Conservation (phyloP, 352 stramenopile species). For the Blastocystis sp. region DNA sequence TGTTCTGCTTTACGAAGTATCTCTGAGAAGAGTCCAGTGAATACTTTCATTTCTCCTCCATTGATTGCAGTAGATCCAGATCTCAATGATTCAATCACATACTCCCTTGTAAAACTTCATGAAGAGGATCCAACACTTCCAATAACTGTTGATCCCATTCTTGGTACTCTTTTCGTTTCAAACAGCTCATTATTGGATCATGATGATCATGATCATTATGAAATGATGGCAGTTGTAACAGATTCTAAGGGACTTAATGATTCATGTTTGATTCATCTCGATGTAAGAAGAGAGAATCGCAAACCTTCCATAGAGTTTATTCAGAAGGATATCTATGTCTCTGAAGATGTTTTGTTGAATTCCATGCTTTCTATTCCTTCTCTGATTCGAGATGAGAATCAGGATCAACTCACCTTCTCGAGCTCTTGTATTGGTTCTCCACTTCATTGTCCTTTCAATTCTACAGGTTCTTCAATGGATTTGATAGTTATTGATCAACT, state of each 20-base stretch:
- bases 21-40: not conserved
- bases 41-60: not conserved
- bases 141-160: not conserved
- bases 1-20: not conserved
- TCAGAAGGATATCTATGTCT: not conserved
- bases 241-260: not conserved
- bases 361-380: not conserved
- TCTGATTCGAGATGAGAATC: not conserved
- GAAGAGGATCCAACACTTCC: not conserved
- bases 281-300: not conserved
- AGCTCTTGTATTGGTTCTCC: not conserved
- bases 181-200: not conserved
- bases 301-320: not conserved
- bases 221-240: not conserved
- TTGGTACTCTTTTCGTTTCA: not conserved
- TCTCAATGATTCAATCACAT: not conserved
- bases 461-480: not conserved
- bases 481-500: not conserved
- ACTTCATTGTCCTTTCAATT: not conserved
- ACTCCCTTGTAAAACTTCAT: not conserved
- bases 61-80: conserved; percentile 1
- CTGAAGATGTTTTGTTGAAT: not conserved
- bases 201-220: not conserved
- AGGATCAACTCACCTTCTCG: not conserved
- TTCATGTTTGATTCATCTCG: not conserved